These are phyloP conservation scores for Collybiopsis luxurians DNA, from an alignment of 768 basidiomycete genomes.

Conservation along the genomic window DNA sequence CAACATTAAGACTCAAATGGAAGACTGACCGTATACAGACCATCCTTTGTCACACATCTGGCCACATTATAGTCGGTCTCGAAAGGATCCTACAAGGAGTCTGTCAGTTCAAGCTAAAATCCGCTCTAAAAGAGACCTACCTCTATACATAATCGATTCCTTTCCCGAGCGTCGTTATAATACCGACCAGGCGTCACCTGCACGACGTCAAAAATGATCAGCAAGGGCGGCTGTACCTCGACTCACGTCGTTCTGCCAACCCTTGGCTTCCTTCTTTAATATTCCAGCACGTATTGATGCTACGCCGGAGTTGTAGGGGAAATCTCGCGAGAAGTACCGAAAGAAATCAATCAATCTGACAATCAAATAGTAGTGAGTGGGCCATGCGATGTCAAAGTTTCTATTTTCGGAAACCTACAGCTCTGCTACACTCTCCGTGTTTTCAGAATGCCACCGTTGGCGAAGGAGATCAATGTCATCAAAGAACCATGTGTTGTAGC, in stretches of 20 bases:
- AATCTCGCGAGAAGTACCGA: conserved; percentile 93
- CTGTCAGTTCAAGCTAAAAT: no score
- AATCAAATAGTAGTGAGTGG: conserved; percentile 3
- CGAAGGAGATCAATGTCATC: conserved; percentile 93
- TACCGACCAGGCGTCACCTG: conserved; percentile 54
- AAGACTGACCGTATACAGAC: conserved; percentile 82
- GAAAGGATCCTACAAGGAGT: conserved; percentile 83
- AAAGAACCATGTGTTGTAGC: conserved; percentile 93
- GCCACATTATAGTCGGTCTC: conserved; percentile 96
- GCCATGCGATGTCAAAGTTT: neutral
- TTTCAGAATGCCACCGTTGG: conserved; percentile 92
- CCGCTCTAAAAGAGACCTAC: conserved; percentile 38
- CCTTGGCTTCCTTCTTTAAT: conserved; percentile 87
- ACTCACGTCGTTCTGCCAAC: conserved; percentile 88
- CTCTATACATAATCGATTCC: conserved; percentile 96
- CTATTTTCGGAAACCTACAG: conserved; percentile 51
- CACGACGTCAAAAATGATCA: conserved; percentile 6
- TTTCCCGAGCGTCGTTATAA: conserved; percentile 74
- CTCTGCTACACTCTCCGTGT: conserved; percentile 90
- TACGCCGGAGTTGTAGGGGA: conserved; percentile 87
- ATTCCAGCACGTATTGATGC: conserved; percentile 88
- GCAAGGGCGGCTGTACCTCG: neutral
- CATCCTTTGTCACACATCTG: conserved; percentile 94
- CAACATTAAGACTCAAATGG: neutral
- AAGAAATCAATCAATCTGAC: conserved; percentile 94